Evolutionary conservation across 208 protist species (phyloP), one percentile per base, ranked within the genome.

Genomic region (Trypanosoma theileri): DNA sequence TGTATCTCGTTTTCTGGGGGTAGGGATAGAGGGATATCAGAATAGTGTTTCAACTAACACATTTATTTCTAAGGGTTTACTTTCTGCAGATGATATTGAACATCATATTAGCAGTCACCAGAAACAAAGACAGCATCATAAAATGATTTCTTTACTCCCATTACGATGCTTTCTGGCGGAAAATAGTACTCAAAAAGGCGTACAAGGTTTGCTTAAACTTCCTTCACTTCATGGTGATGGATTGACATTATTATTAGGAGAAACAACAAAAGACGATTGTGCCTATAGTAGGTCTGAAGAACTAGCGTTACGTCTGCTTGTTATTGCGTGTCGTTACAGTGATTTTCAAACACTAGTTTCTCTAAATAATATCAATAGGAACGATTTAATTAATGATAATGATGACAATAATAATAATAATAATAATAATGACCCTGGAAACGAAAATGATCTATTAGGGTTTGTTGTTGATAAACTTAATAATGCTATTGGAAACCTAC

Each of bases 301-400:
- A 19, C 2, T 58, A 16, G 52, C 69, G 14, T 45, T 67, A 17
- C 60, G 69, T 40, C 19, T 75, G 14, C 40, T 75, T 26, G 46
- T 59, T 35, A 63, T 75, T 59, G 69, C 69, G 3, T 69, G 60
- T 40, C 52, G 69, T 45, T 75, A 69, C 51, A 59, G 56, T 40
- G 48, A 68, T 1, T 42, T 21, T 12, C 60, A 63, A 12, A 56
- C 17, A 28, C 56, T 75, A 42, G 12, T 75, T 16, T 16, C 55
- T 11, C 45, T 67, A 40, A 12, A 44, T 42, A 28, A 40, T 3
- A 19, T 28, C 11, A 31, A n/a, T 19, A 10, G 24, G 19, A 31
- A 19, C 12, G 7, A 58, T 44, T 26, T 9, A 12, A 7, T 0
- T 44, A 53, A 24, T 44, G 0, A 8, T 26, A 22, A 26, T 22